Conservation (phyloP, 352 stramenopile species). For the Globisporangium lucens region DNA sequence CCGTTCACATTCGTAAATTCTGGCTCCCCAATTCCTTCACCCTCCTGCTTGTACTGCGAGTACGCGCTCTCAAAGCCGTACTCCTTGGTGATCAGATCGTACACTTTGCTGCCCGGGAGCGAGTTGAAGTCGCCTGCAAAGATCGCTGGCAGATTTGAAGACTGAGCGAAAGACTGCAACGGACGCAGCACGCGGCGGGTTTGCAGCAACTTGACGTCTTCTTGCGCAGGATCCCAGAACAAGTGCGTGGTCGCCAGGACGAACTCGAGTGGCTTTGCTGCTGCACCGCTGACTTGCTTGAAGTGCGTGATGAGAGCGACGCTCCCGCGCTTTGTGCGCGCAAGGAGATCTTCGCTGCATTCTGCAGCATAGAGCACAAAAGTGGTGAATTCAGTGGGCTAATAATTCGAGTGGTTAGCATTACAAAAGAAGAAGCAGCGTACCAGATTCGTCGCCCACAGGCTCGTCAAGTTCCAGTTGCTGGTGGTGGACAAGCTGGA, state of each 20-base stretch:
- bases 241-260: constrained; percentile 79
- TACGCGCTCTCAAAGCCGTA: constrained; percentile 59
- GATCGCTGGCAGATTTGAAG: constrained; percentile 31
- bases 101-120: constrained; percentile 71
- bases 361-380: constrained; percentile 24
- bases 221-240: constrained; percentile 81
- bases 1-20: constrained; percentile 81
- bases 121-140: constrained; percentile 86
- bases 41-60: constrained; percentile 29
- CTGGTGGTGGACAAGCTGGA: constrained; percentile 42
- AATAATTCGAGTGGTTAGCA: neutral
- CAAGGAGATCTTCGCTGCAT: constrained; percentile 48
- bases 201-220: constrained; percentile 84
- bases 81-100: constrained; percentile 44
- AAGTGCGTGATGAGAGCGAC: constrained; percentile 63
- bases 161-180: constrained; percentile 35
- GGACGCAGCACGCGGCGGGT: constrained; percentile 46
- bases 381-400: neutral
- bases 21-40: constrained; percentile 27
- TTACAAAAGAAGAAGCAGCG: neutral
- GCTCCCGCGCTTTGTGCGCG: constrained; percentile 44
- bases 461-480: constrained; percentile 49
- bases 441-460: constrained; percentile 52
- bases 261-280: constrained; percentile 36
- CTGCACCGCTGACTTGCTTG: constrained; percentile 19